Conservation (phyloP, 2,329 filamentous ascomycete genomes). For the Talaromyces islandicus region DNA sequence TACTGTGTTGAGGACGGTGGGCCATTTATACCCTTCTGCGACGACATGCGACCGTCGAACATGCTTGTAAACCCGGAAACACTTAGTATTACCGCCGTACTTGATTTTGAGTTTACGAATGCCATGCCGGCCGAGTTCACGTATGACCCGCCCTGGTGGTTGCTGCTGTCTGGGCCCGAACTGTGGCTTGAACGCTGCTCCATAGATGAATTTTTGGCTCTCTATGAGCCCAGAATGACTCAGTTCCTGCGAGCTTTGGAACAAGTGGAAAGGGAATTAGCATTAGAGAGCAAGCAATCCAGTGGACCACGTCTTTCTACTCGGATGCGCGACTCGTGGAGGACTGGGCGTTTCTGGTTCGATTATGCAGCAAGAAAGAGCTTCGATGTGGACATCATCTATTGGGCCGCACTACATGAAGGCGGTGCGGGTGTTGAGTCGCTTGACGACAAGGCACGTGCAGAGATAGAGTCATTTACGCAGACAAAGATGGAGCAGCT, state of each 20-base stretch:
- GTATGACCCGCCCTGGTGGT: conserved; percentile 37
- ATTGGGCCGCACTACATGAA: conserved; percentile 26
- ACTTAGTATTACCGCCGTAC: conserved; percentile 30
- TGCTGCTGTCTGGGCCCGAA: conserved; percentile 22
- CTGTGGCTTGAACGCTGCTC: conserved; percentile 6
- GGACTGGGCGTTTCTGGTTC: conserved; percentile 31
- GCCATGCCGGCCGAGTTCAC: conserved; percentile 34
- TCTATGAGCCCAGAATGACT: conserved; percentile 29
- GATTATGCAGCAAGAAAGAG: conserved; percentile 31
- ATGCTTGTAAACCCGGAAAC: conserved; percentile 3
- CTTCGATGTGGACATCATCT: conserved; percentile 32
- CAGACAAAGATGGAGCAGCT: conserved; percentile 25
- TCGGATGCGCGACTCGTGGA: conserved; percentile 33
- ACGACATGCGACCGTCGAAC: conserved; percentile 31
- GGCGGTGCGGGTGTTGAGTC: conserved; percentile 16
- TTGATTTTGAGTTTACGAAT: conserved; percentile 40
- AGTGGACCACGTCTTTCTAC: conserved; percentile 14
- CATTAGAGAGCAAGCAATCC: neutral
- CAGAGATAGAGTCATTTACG: conserved; percentile 20
- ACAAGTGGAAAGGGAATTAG: conserved; percentile 16
- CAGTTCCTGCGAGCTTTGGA: conserved; percentile 34
- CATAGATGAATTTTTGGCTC: conserved; percentile 18
- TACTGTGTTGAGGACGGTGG: conserved; percentile 19
- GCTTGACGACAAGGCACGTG: conserved; percentile 17
- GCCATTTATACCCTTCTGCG: conserved; percentile 35